phyloP scores from a whole-genome alignment of 345 rosid genomes.

The Sonneratia caseolaris region DNA sequence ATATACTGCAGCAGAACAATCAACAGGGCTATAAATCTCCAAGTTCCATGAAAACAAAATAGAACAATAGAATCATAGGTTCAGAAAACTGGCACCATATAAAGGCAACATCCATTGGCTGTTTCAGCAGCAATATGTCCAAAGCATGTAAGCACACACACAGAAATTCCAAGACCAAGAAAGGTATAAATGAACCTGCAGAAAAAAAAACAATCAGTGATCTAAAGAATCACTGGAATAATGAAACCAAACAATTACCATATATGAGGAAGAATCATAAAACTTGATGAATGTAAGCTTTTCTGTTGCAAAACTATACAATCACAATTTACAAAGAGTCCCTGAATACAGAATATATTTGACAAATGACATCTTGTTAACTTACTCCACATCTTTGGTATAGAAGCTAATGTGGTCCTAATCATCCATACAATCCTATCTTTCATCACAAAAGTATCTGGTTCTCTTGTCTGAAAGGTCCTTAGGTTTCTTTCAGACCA shows the following conservation, averaged over 20 bases:
- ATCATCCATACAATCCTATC: no score
- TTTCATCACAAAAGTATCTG: no score
- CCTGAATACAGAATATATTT: no score
- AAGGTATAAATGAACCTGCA: conserved; percentile 76
- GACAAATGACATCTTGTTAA: no score
- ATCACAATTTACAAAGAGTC: no score
- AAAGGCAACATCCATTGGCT: conserved; percentile 78
- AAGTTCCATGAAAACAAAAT: neutral
- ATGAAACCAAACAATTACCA: neutral
- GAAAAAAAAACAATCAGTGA: conserved; percentile 1
- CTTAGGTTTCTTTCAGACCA: no score
- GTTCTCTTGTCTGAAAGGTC: no score
- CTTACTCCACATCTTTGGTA: no score
- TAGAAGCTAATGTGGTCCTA: no score
- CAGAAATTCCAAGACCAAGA: conserved; percentile 54
- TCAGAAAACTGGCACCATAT: conserved; percentile 33
- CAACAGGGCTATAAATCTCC: neutral
- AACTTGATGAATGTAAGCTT: no score
- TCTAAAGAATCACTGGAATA: neutral
- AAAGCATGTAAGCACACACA: conserved; percentile 61
- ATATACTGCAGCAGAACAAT: conserved; percentile 42
- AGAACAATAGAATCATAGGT: neutral
- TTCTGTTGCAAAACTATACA: no score
- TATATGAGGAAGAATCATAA: neutral
- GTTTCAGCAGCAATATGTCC: conserved; percentile 92